These are phyloP conservation scores for Spencermartinsiella europaea DNA, from an alignment of 805 yeast species.

Conservation along the genomic window DNA sequence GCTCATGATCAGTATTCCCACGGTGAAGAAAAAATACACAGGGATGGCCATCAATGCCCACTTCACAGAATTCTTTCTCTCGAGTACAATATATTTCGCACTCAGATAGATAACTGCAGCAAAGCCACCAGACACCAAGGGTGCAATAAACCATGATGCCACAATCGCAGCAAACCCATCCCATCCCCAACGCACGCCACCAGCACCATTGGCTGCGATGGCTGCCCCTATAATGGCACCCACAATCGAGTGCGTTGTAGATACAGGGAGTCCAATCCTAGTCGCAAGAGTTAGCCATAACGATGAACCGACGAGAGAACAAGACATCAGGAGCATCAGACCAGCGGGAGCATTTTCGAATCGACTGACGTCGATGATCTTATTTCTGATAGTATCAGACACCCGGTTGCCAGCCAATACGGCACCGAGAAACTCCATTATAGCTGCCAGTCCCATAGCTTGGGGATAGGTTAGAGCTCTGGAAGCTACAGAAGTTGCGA, in stretches of 20 bases:
- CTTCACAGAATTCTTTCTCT: constrained; percentile 49
- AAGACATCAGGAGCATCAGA: constrained; percentile 69
- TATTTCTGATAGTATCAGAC: constrained; percentile 63
- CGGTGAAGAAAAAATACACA: constrained; percentile 52
- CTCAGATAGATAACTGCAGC: constrained; percentile 54
- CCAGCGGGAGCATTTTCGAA: constrained; percentile 58
- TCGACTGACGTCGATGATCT: constrained; percentile 49
- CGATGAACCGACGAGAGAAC: constrained; percentile 71
- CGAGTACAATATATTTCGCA: constrained; percentile 58
- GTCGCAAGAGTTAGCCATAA: constrained; percentile 67
- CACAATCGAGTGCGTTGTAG: constrained; percentile 74
- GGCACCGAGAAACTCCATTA: constrained; percentile 73
- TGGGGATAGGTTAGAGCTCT: constrained; percentile 66
- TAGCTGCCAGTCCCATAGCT: constrained; percentile 66
- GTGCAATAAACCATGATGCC: constrained; percentile 81
- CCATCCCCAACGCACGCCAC: constrained; percentile 71
- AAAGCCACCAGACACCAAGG: constrained; percentile 59
- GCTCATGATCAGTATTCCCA: constrained; percentile 64
- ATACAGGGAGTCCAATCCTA: constrained; percentile 65
- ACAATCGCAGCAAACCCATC: constrained; percentile 58
- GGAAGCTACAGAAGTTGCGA: constrained; percentile 71
- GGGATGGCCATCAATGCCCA: constrained; percentile 58
- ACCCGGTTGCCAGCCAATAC: constrained; percentile 69
- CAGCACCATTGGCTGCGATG: constrained; percentile 64
- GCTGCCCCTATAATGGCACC: constrained; percentile 74